Evolutionary conservation across 2,329 filamentous ascomycete species (phyloP).

Genomic region (Sarocladium oryzae): DNA sequence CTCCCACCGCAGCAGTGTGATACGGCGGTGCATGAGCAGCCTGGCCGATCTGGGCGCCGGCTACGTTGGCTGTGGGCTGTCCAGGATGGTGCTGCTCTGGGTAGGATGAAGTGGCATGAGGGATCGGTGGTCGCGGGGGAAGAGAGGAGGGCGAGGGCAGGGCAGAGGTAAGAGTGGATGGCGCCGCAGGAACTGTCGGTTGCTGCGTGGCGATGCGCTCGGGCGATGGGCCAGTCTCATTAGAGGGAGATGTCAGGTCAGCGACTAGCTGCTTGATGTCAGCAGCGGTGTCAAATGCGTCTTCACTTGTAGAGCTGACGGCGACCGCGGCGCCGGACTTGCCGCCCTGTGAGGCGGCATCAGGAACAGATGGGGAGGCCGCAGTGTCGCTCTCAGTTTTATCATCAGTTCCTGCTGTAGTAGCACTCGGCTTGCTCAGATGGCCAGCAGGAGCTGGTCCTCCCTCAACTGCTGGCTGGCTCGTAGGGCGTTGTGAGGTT

Average conservation of each 20-base stretch:
- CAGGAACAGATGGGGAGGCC: background rate
- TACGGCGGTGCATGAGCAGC: background rate
- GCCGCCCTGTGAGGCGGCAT: background rate
- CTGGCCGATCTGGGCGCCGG: background rate
- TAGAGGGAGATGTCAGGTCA: slow-evolving; percentile 30
- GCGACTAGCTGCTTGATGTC: slow-evolving; percentile 36
- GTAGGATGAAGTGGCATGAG: slow-evolving; percentile 28
- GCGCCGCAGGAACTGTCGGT: slow-evolving; percentile 20
- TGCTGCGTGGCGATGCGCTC: slow-evolving; percentile 20
- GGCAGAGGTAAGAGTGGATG: slow-evolving; percentile 25
- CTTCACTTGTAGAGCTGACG: background rate
- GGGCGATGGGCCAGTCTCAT: slow-evolving; percentile 15
- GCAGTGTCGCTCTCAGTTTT: background rate
- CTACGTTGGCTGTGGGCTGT: slow-evolving; percentile 23
- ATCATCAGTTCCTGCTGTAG: background rate
- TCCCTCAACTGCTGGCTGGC: too few relatives aligned
- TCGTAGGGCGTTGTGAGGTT: background rate
- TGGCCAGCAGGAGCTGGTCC: too few relatives aligned
- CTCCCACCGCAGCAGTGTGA: slow-evolving; percentile 13
- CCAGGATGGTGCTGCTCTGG: slow-evolving; percentile 29
- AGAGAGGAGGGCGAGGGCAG: slow-evolving; percentile 35
- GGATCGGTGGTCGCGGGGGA: slow-evolving; percentile 37
- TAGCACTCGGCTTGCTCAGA: background rate
- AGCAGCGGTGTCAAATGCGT: slow-evolving; percentile 20
- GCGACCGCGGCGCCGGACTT: background rate